Conservation (phyloP, 140 eudicot genomes). For the Cichorium intybus region DNA sequence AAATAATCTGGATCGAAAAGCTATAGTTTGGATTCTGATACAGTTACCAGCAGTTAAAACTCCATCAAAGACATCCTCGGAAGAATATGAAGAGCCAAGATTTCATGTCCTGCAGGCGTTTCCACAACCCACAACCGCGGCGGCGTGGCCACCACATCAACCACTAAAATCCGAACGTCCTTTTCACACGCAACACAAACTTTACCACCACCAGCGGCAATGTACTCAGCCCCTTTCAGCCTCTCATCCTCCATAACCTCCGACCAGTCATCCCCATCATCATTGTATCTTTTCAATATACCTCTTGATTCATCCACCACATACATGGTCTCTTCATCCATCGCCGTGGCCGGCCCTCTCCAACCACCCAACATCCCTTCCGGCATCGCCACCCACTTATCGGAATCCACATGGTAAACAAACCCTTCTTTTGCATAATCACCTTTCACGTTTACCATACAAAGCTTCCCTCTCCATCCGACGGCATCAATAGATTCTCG, state of each 20-base stretch:
- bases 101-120: slow-evolving; percentile 48
- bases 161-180: slow-evolving; percentile 50
- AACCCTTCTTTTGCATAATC: slow-evolving; percentile 64
- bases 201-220: slow-evolving; percentile 66
- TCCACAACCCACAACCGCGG: slow-evolving; percentile 52
- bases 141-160: slow-evolving; percentile 55
- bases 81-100: slow-evolving; percentile 53
- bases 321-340: slow-evolving; percentile 54
- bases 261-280: slow-evolving; percentile 49
- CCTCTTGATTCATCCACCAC: slow-evolving; percentile 69
- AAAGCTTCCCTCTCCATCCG: slow-evolving; percentile 57
- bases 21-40: slow-evolving; percentile 9
- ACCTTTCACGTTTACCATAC: slow-evolving; percentile 82
- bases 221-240: slow-evolving; percentile 53
- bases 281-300: slow-evolving; percentile 45
- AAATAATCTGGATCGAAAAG: slow-evolving; percentile 19
- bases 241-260: slow-evolving; percentile 35
- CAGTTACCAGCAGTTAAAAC: background rate
- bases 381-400: slow-evolving; percentile 69
- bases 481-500: slow-evolving; percentile 77
- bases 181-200: slow-evolving; percentile 67
- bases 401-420: slow-evolving; percentile 42
- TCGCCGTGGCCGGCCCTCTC: slow-evolving; percentile 82
- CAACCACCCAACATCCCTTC: slow-evolving; percentile 79
- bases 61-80: slow-evolving; percentile 59